Evolutionary conservation across 208 protist species (phyloP), one percentile per base, ranked within the genome.

Genomic region (Acanthamoeba royreba): DNA sequence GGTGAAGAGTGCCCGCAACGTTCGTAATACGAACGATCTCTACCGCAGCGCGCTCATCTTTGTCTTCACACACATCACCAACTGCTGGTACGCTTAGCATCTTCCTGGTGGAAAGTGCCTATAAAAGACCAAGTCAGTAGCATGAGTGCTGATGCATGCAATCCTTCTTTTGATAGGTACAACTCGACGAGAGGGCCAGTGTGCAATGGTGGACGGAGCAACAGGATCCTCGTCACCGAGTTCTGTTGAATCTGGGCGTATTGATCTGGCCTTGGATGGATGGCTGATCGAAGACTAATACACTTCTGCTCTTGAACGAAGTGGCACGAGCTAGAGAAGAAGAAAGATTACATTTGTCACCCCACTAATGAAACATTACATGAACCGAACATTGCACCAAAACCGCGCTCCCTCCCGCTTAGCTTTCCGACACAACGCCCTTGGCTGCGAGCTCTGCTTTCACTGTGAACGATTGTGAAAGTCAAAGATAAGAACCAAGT

Each of bases 381-480:
- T n/a, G n/a, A n/a, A n/a, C n/a, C n/a, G n/a, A n/a, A n/a, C n/a
- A n/a, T n/a, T n/a, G n/a, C n/a, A n/a, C n/a, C n/a, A n/a, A n/a
- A n/a, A n/a, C n/a, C n/a, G n/a, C n/a, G n/a, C n/a, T n/a, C n/a
- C n/a, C n/a, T n/a, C n/a, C n/a, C n/a, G n/a, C n/a, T 40, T 38
- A 40, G 66, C 66, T 77, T 0, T 87, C 79, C n/a, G 25, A 45
- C 7, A 22, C 11, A 5, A 91, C 85, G 7, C 85, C 85, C 53
- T 91, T 91, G 52, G 33, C 58, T 11, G 85, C 85, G 22, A 91
- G 53, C 52, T 91, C 85, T 40, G 49, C 85, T 31, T 91, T 91
- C 25, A 91, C 85, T 87, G 79, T 1, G 17, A 61, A 52, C n/a
- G 42, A 22, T 38, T 4, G 33, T 17, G 15, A 9, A 19, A 49